Percentiles rank a stretch among this genome's conserved stretches.
Evolutionary conservation across 2,329 filamentous ascomycete genomes (phyloP).

Genomic region (Exophiala aquamarina): DNA sequence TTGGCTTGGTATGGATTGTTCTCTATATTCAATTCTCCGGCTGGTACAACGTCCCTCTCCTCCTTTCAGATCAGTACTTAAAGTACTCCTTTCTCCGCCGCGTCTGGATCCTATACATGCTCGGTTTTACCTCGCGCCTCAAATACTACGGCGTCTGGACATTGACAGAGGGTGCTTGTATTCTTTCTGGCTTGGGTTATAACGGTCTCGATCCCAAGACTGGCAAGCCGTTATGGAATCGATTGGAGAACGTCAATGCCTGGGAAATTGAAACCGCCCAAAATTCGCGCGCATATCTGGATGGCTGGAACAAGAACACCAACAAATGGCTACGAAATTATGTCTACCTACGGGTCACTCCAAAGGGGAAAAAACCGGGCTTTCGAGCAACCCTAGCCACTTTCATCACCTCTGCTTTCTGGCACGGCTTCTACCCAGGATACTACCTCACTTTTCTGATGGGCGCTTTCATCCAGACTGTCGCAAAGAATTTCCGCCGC

Average conservation of each 20-base stretch:
- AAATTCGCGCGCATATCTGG: slow-evolving; percentile 89
- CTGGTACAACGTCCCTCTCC: slow-evolving; percentile 63
- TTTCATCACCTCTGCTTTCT: slow-evolving; percentile 90
- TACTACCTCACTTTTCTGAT: slow-evolving; percentile 92
- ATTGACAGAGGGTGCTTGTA: slow-evolving; percentile 89
- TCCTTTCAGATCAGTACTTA: slow-evolving; percentile 67
- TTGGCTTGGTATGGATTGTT: slow-evolving; percentile 76
- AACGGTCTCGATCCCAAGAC: slow-evolving; percentile 86
- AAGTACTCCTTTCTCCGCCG: slow-evolving; percentile 68
- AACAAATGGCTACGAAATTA: slow-evolving; percentile 97
- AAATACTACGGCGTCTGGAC: slow-evolving; percentile 99
- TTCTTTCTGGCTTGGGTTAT: slow-evolving; percentile 89
- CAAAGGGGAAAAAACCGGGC: slow-evolving; percentile 91
- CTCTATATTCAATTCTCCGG: slow-evolving; percentile 71
- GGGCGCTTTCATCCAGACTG: slow-evolving; percentile 87
- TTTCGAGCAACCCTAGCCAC: slow-evolving; percentile 93
- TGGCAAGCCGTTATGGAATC: slow-evolving; percentile 84
- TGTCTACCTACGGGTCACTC: slow-evolving; percentile 91
- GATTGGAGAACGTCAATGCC: slow-evolving; percentile 85
- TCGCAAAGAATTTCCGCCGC: slow-evolving; percentile 89
- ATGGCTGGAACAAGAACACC: slow-evolving; percentile 97
- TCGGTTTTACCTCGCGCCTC: slow-evolving; percentile 75
- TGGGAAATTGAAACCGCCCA: slow-evolving; percentile 85
- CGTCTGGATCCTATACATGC: slow-evolving; percentile 78
- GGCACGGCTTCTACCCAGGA: slow-evolving; percentile 97